These are phyloP conservation scores for Cryptosporidium felis DNA, from an alignment of 169 alveolate genomes.

Conservation along the genomic window DNA sequence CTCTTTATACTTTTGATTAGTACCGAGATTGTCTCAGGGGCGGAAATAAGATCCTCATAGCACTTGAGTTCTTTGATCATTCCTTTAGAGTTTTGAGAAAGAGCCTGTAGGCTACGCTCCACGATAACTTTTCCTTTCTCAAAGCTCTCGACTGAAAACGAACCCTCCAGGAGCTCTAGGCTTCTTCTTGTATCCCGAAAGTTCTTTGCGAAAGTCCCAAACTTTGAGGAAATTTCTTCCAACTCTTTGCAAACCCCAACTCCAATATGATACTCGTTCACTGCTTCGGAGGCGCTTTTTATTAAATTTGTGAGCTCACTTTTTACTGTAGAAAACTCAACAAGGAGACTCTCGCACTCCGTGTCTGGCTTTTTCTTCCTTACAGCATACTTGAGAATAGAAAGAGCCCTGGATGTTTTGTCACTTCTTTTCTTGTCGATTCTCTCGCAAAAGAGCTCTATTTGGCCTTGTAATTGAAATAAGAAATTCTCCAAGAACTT, in stretches of 20 bases:
- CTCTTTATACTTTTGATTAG: neutral
- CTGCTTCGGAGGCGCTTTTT: neutral
- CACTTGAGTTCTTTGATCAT: constrained; percentile 12
- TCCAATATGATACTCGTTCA: neutral
- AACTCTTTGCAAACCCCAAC: neutral
- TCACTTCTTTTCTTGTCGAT: neutral
- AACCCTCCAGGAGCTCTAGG: neutral
- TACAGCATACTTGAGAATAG: constrained; percentile 10
- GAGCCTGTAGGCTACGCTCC: neutral
- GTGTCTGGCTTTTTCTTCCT: constrained; percentile 51
- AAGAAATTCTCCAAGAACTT: neutral
- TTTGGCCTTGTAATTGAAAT: neutral
- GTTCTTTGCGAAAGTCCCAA: neutral
- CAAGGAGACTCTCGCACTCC: constrained; percentile 11
- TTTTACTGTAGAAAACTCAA: constrained; percentile 12
- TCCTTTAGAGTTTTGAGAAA: constrained; percentile 19
- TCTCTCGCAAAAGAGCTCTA: constrained; percentile 38
- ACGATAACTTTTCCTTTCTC: constrained; percentile 1
- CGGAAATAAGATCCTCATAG: neutral
- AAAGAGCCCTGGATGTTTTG: constrained; percentile 37
- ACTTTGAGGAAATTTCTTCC: constrained; percentile 10
- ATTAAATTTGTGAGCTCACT: neutral
- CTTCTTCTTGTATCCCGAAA: neutral
- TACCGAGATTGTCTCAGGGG: neutral
- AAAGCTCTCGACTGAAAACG: neutral